These are phyloP conservation scores for Volvox reticuliferus DNA, from an alignment of 139 green algal species.

Conservation along the genomic window DNA sequence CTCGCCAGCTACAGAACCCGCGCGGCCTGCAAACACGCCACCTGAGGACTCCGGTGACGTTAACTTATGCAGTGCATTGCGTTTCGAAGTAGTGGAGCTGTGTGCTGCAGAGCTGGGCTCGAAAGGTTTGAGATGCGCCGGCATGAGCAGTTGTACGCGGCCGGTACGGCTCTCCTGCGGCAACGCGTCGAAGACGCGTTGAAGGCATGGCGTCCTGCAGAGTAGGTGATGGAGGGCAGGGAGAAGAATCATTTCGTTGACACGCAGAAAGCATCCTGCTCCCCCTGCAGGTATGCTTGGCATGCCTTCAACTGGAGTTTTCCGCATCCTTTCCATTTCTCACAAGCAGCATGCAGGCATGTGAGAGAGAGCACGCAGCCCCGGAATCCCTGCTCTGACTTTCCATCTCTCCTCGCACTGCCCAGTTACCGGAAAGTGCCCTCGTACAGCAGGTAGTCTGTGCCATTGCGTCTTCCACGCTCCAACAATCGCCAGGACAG, in stretches of 20 bases:
- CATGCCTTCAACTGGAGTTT: no score
- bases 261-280: no score
- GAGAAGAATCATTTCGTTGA: no score
- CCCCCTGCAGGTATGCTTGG: no score
- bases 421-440: conserved; percentile 63
- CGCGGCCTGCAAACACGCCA: no score
- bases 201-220: conserved; percentile 69
- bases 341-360: no score
- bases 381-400: background rate
- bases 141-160: conserved; percentile 69
- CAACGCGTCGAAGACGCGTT: conserved; percentile 76
- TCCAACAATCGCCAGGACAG: conserved; percentile 67
- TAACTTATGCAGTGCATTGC: no score
- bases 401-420: background rate
- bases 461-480: conserved; percentile 50
- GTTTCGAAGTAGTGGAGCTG: background rate
- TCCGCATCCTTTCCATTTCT: no score
- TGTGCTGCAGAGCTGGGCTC: background rate
- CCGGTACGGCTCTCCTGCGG: conserved; percentile 71
- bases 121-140: conserved; percentile 26
- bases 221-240: background rate
- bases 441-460: conserved; percentile 70
- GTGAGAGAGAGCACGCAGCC: no score
- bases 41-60: no score
- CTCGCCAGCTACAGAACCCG: no score